Base-by-base conservation (phyloP, 2,329 filamentous ascomycete species). In the Ilyonectria sp. region DNA sequence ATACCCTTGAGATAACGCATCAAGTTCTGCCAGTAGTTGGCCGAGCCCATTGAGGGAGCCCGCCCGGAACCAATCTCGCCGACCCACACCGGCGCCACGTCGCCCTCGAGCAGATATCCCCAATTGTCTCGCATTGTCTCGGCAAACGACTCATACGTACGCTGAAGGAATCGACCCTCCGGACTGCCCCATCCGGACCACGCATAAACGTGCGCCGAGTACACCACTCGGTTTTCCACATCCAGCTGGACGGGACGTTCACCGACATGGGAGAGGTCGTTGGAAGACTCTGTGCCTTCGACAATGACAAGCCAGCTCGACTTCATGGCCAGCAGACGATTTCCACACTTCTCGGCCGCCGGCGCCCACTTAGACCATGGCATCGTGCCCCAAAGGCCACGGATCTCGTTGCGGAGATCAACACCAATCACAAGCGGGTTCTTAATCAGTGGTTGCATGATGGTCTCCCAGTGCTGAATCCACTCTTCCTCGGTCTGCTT, bases 171-270 rank as follows among this genome's bases (percentile, higher is more conserved):
- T 5, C 89, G 86, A 2, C 89, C 89, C 33, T 84, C 86, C 68
- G 83, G 76, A 71, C 86, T 88, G 43, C 90, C 90, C 91, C 91
- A 93, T 62, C 91, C 91, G 17, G 89, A 92, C 91, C 91, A 93
- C 35, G 85, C 83, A 77, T 93, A 92, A 23, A 92, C 90, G 77
- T 93, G 91, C 2, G 89, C 86, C 66, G 89, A 91, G 81, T 92
- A 93, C 35, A 93, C 90, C 29, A 92, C 83, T 26, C 85, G 83
- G 72, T 88, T 77, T 7, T 84, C 79, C 7, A 89, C 77, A 64
- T 87, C 85, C 52, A 92, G 85, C 53, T 80, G 78, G n/a, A 93
- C 82, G 2, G 90, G 90, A 15, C 90, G 85, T 17, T 78, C 75
- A 4, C 80, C 79, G 4, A 85, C 90, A 5, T 87, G 89, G 2